Evolutionary conservation across 495 filamentous ascomycete species (phyloP), one percentile per base, ranked within the genome.

Genomic region (Aspergillus mulundensis): DNA sequence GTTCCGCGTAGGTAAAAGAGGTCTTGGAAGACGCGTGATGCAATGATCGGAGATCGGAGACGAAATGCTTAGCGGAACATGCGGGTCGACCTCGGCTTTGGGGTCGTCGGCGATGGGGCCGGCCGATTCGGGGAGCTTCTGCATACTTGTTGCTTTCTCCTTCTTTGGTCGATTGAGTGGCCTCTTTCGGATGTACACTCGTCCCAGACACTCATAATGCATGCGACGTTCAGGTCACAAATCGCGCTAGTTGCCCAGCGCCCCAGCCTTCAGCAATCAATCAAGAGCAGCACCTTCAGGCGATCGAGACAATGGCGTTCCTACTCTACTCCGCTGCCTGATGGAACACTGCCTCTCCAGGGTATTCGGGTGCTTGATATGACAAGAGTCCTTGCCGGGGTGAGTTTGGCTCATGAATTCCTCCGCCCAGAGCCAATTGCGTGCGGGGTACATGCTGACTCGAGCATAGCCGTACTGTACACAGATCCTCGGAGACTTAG

Each of bases 401-500:
- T 97, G 77, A 69, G 90, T 81, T 15, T 48, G 11, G 18, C 30
- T 5, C n/a, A 21, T 41, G 46, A 28, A n/a, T 24, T 20, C 1
- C 15, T 23, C 7, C 3, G 11, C 32, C 6, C 30, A 30, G 18
- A 12, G 1, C 24, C n/a, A 32, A 47, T 39, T 46, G 8, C 10
- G 40, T 45, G 19, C 45, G 45, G 56, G 51, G 58, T 50, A 24
- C 46, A 55, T 60, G 11, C 61, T 66, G 50, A 68, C 62, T 46
- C 14, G 10, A n/a, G 20, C 16, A 24, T 64, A 98, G 94, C 94
- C 94, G 60, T 97, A 97, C 67, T 95, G 91, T 63, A 97, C 94
- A 47, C 94, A 98, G 69, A 97, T 98, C 36, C 78, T 98, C 10
- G 94, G 94, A 59, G 94, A 98, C 69, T 77, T 98, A 62, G 94